phyloP scores from a whole-genome alignment of 345 rosid species.

The Gossypium australe region DNA sequence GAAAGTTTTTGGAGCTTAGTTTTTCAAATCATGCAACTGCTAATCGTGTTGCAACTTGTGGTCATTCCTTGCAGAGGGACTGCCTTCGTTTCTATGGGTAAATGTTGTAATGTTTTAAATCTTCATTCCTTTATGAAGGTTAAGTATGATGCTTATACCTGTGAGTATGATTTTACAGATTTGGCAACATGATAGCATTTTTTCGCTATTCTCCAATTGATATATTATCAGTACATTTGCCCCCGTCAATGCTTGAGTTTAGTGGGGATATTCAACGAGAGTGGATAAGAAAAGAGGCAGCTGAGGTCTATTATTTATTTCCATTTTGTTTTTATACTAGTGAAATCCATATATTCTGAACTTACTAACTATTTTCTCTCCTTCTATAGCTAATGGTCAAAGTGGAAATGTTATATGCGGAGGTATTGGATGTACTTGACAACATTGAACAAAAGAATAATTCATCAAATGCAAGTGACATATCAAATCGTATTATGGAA shows the following conservation, averaged over 20 bases:
- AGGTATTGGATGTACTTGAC: slow-evolving; percentile 55
- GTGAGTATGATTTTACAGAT: slow-evolving; percentile 39
- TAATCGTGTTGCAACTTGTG: slow-evolving; percentile 94
- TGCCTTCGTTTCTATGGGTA: slow-evolving; percentile 98
- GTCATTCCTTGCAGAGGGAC: slow-evolving; percentile 96
- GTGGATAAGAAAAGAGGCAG: slow-evolving; percentile 78
- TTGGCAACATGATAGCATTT: slow-evolving; percentile 94
- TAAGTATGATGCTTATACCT: slow-evolving; percentile 12
- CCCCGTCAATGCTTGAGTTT: slow-evolving; percentile 74
- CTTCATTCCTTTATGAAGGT: background rate
- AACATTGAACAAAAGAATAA: slow-evolving; percentile 52
- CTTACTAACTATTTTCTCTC: background rate
- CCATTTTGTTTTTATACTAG: slow-evolving; percentile 2
- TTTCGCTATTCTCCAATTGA: slow-evolving; percentile 91
- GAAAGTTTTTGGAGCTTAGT: slow-evolving; percentile 95
- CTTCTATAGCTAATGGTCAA: slow-evolving; percentile 56
- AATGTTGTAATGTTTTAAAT: slow-evolving; percentile 10
- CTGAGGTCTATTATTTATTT: slow-evolving; percentile 34
- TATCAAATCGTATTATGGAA: slow-evolving; percentile 45
- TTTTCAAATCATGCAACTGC: slow-evolving; percentile 97
- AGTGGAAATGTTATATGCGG: slow-evolving; percentile 54
- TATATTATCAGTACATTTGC: slow-evolving; percentile 73
- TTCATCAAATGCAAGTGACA: slow-evolving; percentile 33
- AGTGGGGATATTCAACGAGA: slow-evolving; percentile 51
- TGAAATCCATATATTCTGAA: background rate